These are phyloP conservation scores for Eurotiales sp. DNA, from an alignment of 2,329 filamentous ascomycete species.

Conservation along the genomic window DNA sequence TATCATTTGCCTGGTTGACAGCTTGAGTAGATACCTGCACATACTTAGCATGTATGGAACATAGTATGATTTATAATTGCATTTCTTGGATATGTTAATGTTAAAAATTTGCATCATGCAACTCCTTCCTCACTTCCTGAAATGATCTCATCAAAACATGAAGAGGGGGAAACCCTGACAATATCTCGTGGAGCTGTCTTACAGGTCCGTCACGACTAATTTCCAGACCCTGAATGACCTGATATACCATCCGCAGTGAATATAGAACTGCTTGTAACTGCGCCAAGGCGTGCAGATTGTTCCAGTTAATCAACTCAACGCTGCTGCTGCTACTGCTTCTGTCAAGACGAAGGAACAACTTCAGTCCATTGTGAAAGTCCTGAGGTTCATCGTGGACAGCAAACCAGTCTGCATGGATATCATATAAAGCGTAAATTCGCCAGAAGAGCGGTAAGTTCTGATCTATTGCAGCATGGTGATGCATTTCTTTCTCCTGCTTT, in stretches of 20 bases:
- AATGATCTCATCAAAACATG: constrained; percentile 27
- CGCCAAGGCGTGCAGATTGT: constrained; percentile 58
- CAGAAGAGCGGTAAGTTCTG: constrained; percentile 23
- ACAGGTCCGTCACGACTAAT: constrained; percentile 21
- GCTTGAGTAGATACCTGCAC: no score
- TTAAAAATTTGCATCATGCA: no score
- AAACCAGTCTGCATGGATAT: constrained; percentile 23
- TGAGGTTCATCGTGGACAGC: neutral
- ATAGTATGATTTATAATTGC: no score
- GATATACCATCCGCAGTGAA: constrained; percentile 57
- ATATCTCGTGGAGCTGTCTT: constrained; percentile 16
- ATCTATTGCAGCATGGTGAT: no score
- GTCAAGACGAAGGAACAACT: constrained; percentile 25
- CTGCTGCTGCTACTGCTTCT: neutral
- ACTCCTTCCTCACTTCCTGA: constrained; percentile 19
- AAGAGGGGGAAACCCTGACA: constrained; percentile 27
- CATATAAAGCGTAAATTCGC: constrained; percentile 32
- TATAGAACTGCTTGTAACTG: constrained; percentile 60
- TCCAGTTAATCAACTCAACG: constrained; percentile 50
- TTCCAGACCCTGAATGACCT: constrained; percentile 42
- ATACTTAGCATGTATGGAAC: no score
- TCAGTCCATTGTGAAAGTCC: constrained; percentile 18
- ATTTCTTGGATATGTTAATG: no score
- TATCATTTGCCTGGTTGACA: neutral
- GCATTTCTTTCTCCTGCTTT: neutral